Base-by-base conservation (phyloP, 495 filamentous ascomycete genomes). In the Aspergillus sclerotiicarbonarius region DNA sequence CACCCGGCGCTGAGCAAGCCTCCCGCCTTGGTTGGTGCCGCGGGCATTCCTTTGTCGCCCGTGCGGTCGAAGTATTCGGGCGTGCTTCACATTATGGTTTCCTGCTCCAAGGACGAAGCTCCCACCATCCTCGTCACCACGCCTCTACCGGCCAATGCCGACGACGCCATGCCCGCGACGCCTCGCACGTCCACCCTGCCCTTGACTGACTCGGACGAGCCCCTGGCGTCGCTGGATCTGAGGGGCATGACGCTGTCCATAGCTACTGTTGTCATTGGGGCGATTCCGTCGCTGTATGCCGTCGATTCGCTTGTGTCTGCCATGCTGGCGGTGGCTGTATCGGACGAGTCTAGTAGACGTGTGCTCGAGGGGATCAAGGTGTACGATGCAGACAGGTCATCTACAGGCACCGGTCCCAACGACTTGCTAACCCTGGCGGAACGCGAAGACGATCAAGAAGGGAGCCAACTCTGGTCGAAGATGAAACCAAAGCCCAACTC, bases 261-360 rank as follows among this genome's bases (percentile, higher is more conserved):
- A 18, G 75, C 73, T 9, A 76, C 77, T 4, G 74, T 71, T 9
- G 62, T 79, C 0, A 73, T 76, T 16, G 64, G 67, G 13, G 64
- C 71, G 6, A 74, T 84, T 20, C 76, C 76, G 2, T 85, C 84
- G 39, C 79, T 90, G 39, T 91, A 90, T 63, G 76, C 90, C 4
- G 80, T 92, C n/a, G 90, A 93, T 67, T 88, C 90, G 0, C 79
- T 83, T 2, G 79, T 90, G 8, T 80, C 84, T 3, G 87, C 89
- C 0, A 74, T 91, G 13, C 66, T 91, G 32, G 76, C 89, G 12
- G 87, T 93, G 19, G 88, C 88, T 0, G 76, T 84, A 54, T 73
- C 82, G 0, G 86, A 90, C 60, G 80, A 83, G 45, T 52, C 68
- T 4, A 77, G 74, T 1, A 75, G 72, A 29, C 68, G 68, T 0